Base-by-base conservation (phyloP, 2,329 filamentous ascomycete species). In the Hypoxylon sp. region DNA sequence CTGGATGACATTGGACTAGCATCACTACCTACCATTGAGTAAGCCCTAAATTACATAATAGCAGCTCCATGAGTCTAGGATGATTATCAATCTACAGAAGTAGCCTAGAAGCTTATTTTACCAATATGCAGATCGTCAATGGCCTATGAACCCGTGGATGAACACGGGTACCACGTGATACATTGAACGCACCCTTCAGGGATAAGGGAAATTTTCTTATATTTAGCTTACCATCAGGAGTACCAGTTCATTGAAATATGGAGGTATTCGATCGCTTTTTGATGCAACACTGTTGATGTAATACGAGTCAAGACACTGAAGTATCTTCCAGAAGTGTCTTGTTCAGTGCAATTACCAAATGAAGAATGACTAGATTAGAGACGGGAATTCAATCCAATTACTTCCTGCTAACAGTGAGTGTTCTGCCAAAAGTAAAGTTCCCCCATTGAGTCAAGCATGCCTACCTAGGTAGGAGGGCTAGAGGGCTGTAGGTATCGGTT, bases 51-150 rank as follows among this genome's bases (percentile, higher is more conserved):
- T 31, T 47, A n/a, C 26, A 24, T 39, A 29, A 37, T 10, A 37
- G 19, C 29, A 48, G 31, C 24, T 47, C 24, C 42, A 57, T 26
- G 29, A 24, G 44, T 14, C 44, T 46, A 48, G 46, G 37, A 29
- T n/a, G 42, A 26, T 22, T 26, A 56, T 56, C 53, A 56, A 46
- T n/a, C 14, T 26, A 5, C 22, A 42, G 13, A 54, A 42, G 22
- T 8, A 54, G 52, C 26, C 31, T 39, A 42, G 29, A 29, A 17
- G 52, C 39, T 35, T 37, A 54, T 54, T 39, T 17, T 17, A 37
- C 22, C 29, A 26, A 19, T 57, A 57, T 17, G 19, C 29, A 29
- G 26, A 37, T 37, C n/a, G 50, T 29, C 46, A 29, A 31, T 14
- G 47, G 8, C 6, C 26, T 6, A 8, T 31, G 29, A 31, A 9